Evolutionary conservation across 108 stramenopile genomes (phyloP), one percentile per base, ranked within the genome.

Genomic region (Cyclotella baltica): DNA sequence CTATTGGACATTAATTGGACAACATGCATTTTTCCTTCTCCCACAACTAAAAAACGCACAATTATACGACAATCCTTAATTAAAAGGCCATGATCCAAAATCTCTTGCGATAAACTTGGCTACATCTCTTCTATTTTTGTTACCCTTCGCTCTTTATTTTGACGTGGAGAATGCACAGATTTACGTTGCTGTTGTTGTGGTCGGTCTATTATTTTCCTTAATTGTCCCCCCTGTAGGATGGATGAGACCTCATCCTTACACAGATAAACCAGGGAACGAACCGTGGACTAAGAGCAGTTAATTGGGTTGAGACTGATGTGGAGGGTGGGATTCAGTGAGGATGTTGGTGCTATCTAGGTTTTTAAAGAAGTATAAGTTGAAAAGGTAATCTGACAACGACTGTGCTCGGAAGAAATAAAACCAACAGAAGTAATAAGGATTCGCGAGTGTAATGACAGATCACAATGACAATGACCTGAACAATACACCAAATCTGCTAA

Each of bases 241-340:
- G 83, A 76, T 80, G 83, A 78, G 92, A 73, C 94, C 94, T 25
- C 94, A 95, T 73, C 89, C 89, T 2, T 95, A 95, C 62, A 86
- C 89, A 38, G 94, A 95, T 82, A 69, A 84, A 28, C 85, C 87
- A 0, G 65, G 63, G 3, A 95, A 95, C 82, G 56, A 70, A 22
- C 91, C 91, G 30, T 89, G 72, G 57, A 70, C 52, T 31, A 56
- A 70, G 40, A 83, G 37, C 27, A 58, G 52, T 18, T 59, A 59
- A 30, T 6, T 34, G 23, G 10, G 6, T 18, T 15, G 36, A 28
- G 51, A 43, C 3, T 62, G 28, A 10, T 10, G 40, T 6, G 13
- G 40, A 43, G 6, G 6, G 40, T 13, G n/a, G 18, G n/a, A 52
- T n/a, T 52, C 4, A 52, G 11, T 52, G 51, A 20, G n/a, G n/a